These are phyloP conservation scores for Aleurites moluccanus DNA, from an alignment of 441 rosid species.

Conservation along the genomic window DNA sequence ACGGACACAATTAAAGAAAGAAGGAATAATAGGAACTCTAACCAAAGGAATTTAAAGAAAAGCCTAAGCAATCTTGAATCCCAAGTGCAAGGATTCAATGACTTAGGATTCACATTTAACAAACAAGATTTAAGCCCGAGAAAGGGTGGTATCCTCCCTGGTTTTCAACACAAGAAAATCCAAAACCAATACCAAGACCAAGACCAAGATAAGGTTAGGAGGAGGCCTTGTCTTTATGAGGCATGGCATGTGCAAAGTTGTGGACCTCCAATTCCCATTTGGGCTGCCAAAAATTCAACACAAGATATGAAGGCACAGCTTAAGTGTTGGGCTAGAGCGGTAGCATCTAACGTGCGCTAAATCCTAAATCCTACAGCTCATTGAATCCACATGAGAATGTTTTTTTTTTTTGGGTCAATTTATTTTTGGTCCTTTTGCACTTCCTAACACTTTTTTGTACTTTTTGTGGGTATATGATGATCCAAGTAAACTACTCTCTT, in stretches of 20 bases:
- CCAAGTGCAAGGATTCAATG: slow-evolving; percentile 49
- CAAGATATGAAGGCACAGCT: slow-evolving; percentile 71
- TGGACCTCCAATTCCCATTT: slow-evolving; percentile 48
- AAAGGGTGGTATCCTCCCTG: slow-evolving; percentile 33
- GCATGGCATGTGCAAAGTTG: slow-evolving; percentile 45
- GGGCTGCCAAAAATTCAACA: slow-evolving; percentile 43
- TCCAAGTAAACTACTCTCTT: neutral
- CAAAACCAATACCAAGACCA: slow-evolving; percentile 3
- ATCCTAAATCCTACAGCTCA: neutral
- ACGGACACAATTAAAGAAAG: slow-evolving; percentile 31
- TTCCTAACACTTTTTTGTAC: neutral
- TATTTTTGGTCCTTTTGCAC: neutral
- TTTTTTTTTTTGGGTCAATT: too few relatives aligned
- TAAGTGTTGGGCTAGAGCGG: slow-evolving; percentile 89
- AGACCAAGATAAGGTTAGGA: slow-evolving; percentile 21
- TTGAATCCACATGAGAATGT: too few relatives aligned
- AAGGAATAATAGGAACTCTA: slow-evolving; percentile 27
- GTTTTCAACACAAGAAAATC: slow-evolving; percentile 37
- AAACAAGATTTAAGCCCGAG: slow-evolving; percentile 34
- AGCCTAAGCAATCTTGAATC: slow-evolving; percentile 49
- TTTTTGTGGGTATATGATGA: neutral
- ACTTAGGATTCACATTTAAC: slow-evolving; percentile 46
- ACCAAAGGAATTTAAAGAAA: slow-evolving; percentile 42
- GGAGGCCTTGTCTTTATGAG: slow-evolving; percentile 37
- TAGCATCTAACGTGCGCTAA: slow-evolving; percentile 57